Percentiles rank a stretch among this genome's conserved stretches.
These are phyloP conservation scores for Colletotrichum chrysophilum DNA, from an alignment of 2,329 filamentous ascomycete genomes.

Conservation along the genomic window DNA sequence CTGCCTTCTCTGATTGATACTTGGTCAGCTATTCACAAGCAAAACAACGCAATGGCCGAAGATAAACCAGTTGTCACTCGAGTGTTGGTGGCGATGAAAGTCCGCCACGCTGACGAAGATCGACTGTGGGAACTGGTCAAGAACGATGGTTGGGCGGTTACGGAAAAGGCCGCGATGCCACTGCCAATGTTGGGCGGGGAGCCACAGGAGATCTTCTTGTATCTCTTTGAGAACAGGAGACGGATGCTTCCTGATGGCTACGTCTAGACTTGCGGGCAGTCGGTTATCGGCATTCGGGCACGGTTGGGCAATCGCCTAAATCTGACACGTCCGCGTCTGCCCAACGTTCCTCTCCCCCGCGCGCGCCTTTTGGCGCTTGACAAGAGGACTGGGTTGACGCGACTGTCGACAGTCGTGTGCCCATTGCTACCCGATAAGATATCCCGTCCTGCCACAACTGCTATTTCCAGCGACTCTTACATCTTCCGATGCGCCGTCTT, in stretches of 20 bases:
- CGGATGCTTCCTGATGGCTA: neutral
- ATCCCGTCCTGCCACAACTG: neutral
- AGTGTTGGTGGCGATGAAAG: slow-evolving; percentile 61
- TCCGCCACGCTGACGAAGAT: slow-evolving; percentile 57
- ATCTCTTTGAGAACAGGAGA: slow-evolving; percentile 44
- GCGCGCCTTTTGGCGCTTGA: neutral
- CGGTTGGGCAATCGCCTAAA: neutral
- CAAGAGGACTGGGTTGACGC: neutral
- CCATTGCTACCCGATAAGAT: neutral
- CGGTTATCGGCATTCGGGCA: neutral
- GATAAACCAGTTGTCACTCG: slow-evolving; percentile 34
- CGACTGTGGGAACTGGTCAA: slow-evolving; percentile 53
- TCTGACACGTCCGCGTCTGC: neutral
- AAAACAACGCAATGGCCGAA: slow-evolving; percentile 26
- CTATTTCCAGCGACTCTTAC: neutral
- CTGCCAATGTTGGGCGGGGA: slow-evolving; percentile 52
- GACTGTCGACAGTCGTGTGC: neutral
- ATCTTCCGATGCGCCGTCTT: neutral
- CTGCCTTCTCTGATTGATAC: slow-evolving; percentile 59
- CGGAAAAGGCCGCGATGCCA: slow-evolving; percentile 45
- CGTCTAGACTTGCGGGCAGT: neutral
- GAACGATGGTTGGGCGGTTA: slow-evolving; percentile 47
- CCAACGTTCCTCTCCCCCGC: neutral
- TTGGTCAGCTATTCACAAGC: slow-evolving; percentile 51
- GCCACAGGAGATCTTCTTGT: slow-evolving; percentile 55